phyloP scores from a whole-genome alignment of 768 basidiomycete genomes.

The Phaeotremella fagi region DNA sequence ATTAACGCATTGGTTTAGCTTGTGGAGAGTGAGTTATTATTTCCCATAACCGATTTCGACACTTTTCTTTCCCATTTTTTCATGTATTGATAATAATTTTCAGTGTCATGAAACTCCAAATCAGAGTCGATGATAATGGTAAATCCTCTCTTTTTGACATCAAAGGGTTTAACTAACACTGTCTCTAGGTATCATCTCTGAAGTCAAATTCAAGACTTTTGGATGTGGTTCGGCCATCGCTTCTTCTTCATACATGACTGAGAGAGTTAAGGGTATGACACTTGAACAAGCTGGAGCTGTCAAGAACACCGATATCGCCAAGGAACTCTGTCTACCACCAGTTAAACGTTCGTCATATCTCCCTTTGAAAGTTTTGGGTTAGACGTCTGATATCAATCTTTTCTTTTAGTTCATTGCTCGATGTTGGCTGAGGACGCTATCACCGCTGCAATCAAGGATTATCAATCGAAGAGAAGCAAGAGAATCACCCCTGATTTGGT shows the following conservation, averaged over 20 bases:
- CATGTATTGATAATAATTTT: not conserved
- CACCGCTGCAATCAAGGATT: constrained; percentile 91
- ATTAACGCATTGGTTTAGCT: constrained; percentile 52
- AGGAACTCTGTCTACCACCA: constrained; percentile 89
- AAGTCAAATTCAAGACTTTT: constrained; percentile 99
- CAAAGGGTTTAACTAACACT: no score
- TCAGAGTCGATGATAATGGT: constrained; percentile 81
- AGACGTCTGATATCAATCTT: no score
- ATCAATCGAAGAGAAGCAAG: constrained; percentile 72
- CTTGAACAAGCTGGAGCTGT: constrained; percentile 92
- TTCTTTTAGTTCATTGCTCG: constrained; percentile 51
- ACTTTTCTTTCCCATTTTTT: no score
- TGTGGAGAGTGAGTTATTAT: constrained; percentile 64
- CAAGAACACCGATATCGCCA: constrained; percentile 98
- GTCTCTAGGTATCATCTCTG: constrained; percentile 74
- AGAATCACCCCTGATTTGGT: constrained; percentile 50
- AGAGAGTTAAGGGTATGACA: constrained; percentile 89
- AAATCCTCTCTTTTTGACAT: not conserved
- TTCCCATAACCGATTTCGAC: no score
- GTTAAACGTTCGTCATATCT: constrained; percentile 61
- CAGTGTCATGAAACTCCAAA: constrained; percentile 95
- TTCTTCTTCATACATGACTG: constrained; percentile 96
- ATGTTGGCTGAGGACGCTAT: constrained; percentile 99
- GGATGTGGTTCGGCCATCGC: constrained; percentile 94
- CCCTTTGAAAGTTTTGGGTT: no score